These are phyloP conservation scores for Lachnellula suecica DNA, from an alignment of 2,329 filamentous ascomycete species.

Conservation along the genomic window DNA sequence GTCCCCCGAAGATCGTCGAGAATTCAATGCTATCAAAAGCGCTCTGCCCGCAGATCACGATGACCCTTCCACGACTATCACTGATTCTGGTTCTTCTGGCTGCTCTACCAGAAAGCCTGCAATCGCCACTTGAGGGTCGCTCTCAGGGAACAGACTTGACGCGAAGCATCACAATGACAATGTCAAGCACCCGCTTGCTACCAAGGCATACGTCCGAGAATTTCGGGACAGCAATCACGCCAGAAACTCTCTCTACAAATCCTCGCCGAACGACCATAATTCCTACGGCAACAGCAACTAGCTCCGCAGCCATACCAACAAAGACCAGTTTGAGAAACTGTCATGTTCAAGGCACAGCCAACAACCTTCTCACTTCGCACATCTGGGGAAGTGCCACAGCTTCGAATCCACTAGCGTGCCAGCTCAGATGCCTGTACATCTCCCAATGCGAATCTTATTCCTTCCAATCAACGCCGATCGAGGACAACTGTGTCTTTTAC, in stretches of 20 bases:
- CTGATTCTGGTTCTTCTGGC: neutral
- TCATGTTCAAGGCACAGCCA: conserved; percentile 13
- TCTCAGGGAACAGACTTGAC: neutral
- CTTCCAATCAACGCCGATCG: conserved; percentile 1
- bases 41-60: neutral
- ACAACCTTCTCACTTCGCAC: neutral
- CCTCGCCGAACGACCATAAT: neutral
- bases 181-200: neutral
- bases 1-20: neutral
- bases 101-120: neutral
- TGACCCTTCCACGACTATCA: neutral
- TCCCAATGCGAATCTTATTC: conserved; percentile 14
- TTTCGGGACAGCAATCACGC: neutral
- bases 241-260: neutral
- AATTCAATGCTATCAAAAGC: neutral
- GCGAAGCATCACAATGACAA: neutral
- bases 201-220: neutral
- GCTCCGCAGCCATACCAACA: conserved; percentile 6
- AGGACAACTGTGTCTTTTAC: conserved; percentile 15
- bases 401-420: conserved; percentile 9
- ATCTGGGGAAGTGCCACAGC: conserved; percentile 2
- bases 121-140: neutral
- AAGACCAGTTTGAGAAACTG: conserved; percentile 12
- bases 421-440: conserved; percentile 13
- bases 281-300: neutral